Conservation (phyloP, 805 yeast species). For the Hanseniaspora guilliermondii region DNA sequence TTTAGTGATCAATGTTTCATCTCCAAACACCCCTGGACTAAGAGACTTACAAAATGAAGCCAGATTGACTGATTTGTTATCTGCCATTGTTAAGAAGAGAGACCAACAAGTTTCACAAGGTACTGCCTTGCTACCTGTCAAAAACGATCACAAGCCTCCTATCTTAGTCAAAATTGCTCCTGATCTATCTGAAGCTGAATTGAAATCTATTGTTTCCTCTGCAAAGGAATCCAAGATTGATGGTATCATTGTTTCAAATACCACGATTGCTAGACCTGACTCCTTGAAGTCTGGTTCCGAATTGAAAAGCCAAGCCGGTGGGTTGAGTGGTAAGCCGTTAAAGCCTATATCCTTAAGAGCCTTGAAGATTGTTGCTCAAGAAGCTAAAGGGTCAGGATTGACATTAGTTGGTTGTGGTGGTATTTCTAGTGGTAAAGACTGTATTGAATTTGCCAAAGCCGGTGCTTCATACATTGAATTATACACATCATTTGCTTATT, state of each 20-base stretch:
- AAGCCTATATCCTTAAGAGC: constrained; percentile 69
- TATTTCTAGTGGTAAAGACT: constrained; percentile 75
- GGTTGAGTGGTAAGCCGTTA: constrained; percentile 84
- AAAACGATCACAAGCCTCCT: constrained; percentile 44
- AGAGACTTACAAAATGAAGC: constrained; percentile 71
- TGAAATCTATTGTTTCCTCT: constrained; percentile 67
- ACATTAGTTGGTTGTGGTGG: constrained; percentile 93
- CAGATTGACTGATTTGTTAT: constrained; percentile 55
- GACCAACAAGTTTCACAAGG: constrained; percentile 36
- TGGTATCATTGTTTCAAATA: constrained; percentile 85
- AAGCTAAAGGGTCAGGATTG: constrained; percentile 59
- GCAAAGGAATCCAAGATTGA: constrained; percentile 69
- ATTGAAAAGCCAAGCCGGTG: constrained; percentile 57
- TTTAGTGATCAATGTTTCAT: constrained; percentile 78
- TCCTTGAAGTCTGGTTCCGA: constrained; percentile 37
- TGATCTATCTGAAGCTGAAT: constrained; percentile 70
- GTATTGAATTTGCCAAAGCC: constrained; percentile 79
- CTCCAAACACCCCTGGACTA: constrained; percentile 93
- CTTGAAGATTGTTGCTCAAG: constrained; percentile 54
- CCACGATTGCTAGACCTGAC: constrained; percentile 76
- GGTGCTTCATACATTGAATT: constrained; percentile 85
- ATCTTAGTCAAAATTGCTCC: constrained; percentile 88
- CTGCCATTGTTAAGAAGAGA: constrained; percentile 59
- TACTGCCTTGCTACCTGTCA: constrained; percentile 22
- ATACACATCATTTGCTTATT: constrained; percentile 83